Evolutionary conservation across 169 alveolate species (phyloP).

Genomic region (Cryptosporidium canis): DNA sequence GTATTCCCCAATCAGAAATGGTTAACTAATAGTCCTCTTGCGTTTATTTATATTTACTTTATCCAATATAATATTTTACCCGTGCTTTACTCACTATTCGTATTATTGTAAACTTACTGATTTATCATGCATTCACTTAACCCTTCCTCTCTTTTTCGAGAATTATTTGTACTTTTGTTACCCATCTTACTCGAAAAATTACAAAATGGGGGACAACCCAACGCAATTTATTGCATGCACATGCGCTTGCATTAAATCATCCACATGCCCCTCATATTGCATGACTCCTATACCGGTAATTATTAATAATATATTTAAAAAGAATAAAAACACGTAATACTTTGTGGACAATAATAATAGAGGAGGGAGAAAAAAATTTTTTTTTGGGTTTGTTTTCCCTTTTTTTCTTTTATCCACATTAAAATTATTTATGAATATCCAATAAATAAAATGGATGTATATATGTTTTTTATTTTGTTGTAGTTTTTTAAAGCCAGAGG

Average conservation of each 20-base stretch:
- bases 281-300: background rate
- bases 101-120: background rate
- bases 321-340: background rate
- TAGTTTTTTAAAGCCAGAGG: too few relatives aligned
- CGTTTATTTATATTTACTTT: too few relatives aligned
- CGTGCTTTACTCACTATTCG: background rate
- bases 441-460: background rate
- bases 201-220: too few relatives aligned
- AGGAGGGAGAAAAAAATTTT: too few relatives aligned
- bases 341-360: background rate
- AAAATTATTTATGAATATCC: background rate
- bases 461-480: too few relatives aligned
- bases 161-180: background rate
- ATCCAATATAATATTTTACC: background rate
- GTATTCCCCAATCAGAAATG: too few relatives aligned
- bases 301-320: background rate
- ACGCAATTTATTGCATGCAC: background rate
- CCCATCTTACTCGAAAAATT: too few relatives aligned
- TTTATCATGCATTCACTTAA: background rate
- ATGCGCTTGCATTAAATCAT: background rate
- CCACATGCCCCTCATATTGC: background rate
- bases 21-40: background rate
- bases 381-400: too few relatives aligned
- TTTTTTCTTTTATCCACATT: background rate
- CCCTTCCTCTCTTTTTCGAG: background rate